Conservation (phyloP, 306 rosid species). For the Cucumis cinereus region DNA sequence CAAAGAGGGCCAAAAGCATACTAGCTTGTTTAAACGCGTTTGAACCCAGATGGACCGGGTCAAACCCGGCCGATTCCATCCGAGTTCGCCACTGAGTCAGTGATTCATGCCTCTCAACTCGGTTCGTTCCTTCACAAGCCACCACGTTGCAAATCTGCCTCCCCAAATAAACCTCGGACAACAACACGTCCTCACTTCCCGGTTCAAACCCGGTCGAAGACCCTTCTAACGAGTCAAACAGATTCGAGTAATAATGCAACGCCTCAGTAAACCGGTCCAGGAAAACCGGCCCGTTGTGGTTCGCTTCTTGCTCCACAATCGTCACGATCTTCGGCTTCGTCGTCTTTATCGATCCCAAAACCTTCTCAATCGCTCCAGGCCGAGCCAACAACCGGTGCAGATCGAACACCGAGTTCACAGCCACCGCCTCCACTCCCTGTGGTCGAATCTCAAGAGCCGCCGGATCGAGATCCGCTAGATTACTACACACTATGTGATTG, state of each 20-base stretch:
- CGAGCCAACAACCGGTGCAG: slow-evolving; percentile 5
- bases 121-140: slow-evolving; percentile 13
- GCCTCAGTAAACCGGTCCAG: slow-evolving; percentile 81
- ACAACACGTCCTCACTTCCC: not conserved
- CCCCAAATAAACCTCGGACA: slow-evolving; percentile 10
- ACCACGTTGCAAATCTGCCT: slow-evolving; percentile 3
- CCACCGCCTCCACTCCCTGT: not conserved
- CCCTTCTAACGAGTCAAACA: slow-evolving; percentile 89
- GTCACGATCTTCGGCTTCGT: slow-evolving; percentile 12
- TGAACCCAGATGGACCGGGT: slow-evolving; percentile 7
- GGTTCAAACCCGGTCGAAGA: slow-evolving; percentile 10
- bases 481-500: not conserved
- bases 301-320: slow-evolving; percentile 11
- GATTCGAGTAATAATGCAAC: slow-evolving; percentile 74
- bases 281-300: slow-evolving; percentile 57
- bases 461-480: slow-evolving; percentile 1
- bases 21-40: slow-evolving; percentile 13
- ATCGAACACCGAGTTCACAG: slow-evolving; percentile 12
- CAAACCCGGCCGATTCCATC: slow-evolving; percentile 8
- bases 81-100: slow-evolving; percentile 7
- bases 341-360: not conserved
- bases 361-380: slow-evolving; percentile 11
- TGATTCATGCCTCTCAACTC: slow-evolving; percentile 10
- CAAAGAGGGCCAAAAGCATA: slow-evolving; percentile 3
- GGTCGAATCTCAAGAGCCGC: not conserved